These are phyloP conservation scores for Coemansia umbellata DNA, from an alignment of 192 early-diverging fungal species.

Conservation along the genomic window DNA sequence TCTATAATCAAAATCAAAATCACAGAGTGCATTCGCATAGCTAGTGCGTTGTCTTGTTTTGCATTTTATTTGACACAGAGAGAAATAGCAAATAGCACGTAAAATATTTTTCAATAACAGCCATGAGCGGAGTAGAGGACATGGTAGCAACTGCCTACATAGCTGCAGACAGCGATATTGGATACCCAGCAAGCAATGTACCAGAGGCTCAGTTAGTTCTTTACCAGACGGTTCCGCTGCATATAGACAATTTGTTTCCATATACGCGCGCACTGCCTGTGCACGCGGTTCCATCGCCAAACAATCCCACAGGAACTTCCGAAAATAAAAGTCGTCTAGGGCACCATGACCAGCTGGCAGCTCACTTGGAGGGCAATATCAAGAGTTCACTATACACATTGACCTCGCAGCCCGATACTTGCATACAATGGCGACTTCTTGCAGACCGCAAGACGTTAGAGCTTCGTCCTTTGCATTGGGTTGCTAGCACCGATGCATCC, in stretches of 20 bases:
- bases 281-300: conserved; percentile 32
- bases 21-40: no score
- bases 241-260: conserved; percentile 46
- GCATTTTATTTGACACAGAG: no score
- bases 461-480: conserved; percentile 44
- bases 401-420: conserved; percentile 34
- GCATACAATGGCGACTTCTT: conserved; percentile 48
- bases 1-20: no score
- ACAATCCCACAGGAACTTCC: not conserved
- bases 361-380: conserved; percentile 23
- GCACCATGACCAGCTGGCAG: conserved; percentile 22
- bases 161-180: not conserved
- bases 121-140: no score
- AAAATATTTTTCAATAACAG: no score
- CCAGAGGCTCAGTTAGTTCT: conserved; percentile 26
- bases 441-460: conserved; percentile 34
- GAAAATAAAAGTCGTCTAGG: not conserved
- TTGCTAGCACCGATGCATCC: conserved; percentile 2
- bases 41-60: no score
- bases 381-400: conserved; percentile 35
- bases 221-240: conserved; percentile 32
- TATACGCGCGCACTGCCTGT: conserved; percentile 20
- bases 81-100: no score
- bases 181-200: not conserved
- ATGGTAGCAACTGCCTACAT: not conserved